Evolutionary conservation across 495 filamentous ascomycete species (phyloP).

Genomic region (Talaromyces ruber): DNA sequence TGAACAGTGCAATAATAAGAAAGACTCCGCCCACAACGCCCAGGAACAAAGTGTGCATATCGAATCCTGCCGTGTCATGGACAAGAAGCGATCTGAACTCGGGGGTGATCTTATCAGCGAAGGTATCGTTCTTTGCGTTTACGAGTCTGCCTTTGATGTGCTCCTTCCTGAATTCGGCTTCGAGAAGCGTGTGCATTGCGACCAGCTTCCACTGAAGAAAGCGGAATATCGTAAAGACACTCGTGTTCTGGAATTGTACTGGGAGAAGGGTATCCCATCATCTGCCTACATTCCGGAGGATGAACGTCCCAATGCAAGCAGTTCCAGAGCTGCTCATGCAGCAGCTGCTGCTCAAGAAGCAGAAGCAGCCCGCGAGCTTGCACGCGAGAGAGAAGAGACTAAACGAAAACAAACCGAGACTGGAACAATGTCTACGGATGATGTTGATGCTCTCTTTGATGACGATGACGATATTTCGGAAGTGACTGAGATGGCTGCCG

Average conservation of each 20-base stretch:
- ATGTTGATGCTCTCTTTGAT: conserved; percentile 87
- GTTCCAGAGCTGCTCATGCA: conserved; percentile 54
- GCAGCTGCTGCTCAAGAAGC: conserved; percentile 69
- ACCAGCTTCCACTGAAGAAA: conserved; percentile 96
- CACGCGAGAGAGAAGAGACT: conserved; percentile 76
- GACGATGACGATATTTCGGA: conserved; percentile 91
- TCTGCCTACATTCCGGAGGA: conserved; percentile 96
- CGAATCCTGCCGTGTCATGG: conserved; percentile 91
- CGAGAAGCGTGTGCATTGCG: conserved; percentile 98
- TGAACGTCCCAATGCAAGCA: conserved; percentile 74
- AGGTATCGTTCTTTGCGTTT: conserved; percentile 93
- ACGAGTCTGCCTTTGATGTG: conserved; percentile 97
- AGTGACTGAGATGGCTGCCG: conserved; percentile 72
- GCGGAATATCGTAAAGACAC: conserved; percentile 95
- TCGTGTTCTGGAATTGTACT: conserved; percentile 89
- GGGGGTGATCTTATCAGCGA: conserved; percentile 93
- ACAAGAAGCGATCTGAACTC: conserved; percentile 72
- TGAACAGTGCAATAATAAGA: conserved; percentile 96
- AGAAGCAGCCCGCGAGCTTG: conserved; percentile 68
- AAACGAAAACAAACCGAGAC: conserved; percentile 88
- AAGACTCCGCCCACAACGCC: conserved; percentile 93
- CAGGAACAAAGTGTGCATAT: conserved; percentile 99
- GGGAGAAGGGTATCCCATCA: conserved; percentile 98
- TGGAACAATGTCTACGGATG: conserved; percentile 80
- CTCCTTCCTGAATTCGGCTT: conserved; percentile 97